Percentiles rank a stretch among this genome's conserved stretches.
These are phyloP conservation scores for Yamadazyma oceani DNA, from an alignment of 1,139 yeast species.

Conservation along the genomic window DNA sequence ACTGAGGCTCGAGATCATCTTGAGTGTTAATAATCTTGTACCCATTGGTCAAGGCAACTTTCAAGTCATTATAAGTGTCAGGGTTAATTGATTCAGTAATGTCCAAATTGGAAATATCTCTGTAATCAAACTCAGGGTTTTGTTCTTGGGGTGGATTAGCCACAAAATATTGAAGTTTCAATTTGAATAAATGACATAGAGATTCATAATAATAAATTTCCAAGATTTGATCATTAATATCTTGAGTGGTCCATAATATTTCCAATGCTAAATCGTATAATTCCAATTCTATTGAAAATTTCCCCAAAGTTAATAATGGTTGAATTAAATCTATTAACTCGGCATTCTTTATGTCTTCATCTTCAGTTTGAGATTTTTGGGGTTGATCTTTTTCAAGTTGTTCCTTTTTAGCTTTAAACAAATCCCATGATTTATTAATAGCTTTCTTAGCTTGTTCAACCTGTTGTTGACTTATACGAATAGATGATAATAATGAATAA, in stretches of 20 bases:
- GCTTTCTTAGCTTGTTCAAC: constrained; percentile 73
- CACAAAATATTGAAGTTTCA: constrained; percentile 34
- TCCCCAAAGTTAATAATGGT: constrained; percentile 67
- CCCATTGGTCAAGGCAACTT: constrained; percentile 57
- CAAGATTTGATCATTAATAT: constrained; percentile 77
- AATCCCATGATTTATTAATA: constrained; percentile 68
- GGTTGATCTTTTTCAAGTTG: constrained; percentile 45
- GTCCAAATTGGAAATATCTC: constrained; percentile 31
- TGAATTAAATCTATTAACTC: constrained; percentile 65
- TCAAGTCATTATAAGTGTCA: constrained; percentile 44
- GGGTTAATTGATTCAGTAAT: constrained; percentile 22
- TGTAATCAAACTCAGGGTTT: constrained; percentile 43
- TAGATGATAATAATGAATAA: constrained; percentile 80
- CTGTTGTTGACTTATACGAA: constrained; percentile 84
- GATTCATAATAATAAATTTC: constrained; percentile 85
- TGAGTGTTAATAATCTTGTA: constrained; percentile 47
- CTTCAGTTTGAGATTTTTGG: constrained; percentile 10
- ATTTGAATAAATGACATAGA: constrained; percentile 63
- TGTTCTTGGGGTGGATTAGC: constrained; percentile 7
- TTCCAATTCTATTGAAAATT: constrained; percentile 77
- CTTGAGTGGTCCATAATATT: constrained; percentile 62
- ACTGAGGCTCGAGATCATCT: constrained; percentile 50
- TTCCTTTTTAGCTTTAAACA: constrained; percentile 56
- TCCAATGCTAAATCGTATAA: constrained; percentile 63
- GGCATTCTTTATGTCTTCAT: constrained; percentile 15